These are phyloP conservation scores for Asterionellopsis glacialis DNA, from an alignment of 108 stramenopile species.

Conservation along the genomic window DNA sequence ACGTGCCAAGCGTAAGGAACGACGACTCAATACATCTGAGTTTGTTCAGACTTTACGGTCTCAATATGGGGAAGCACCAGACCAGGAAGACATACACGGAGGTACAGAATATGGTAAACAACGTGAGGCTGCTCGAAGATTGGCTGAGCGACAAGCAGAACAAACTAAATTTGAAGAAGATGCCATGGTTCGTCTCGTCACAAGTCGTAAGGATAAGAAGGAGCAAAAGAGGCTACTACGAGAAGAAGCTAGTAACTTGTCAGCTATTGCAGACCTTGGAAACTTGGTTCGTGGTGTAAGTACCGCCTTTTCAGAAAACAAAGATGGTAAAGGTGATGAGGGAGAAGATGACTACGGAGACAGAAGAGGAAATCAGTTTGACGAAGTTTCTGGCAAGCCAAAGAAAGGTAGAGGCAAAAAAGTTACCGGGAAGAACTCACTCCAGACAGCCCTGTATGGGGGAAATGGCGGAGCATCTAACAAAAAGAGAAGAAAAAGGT, in stretches of 20 bases:
- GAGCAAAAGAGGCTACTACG: slow-evolving; percentile 65
- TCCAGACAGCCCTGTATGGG: slow-evolving; percentile 67
- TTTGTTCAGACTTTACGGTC: slow-evolving; percentile 65
- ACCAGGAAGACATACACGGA: slow-evolving; percentile 84
- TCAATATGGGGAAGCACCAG: slow-evolving; percentile 76
- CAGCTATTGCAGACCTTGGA: slow-evolving; percentile 71
- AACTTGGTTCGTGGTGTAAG: slow-evolving; percentile 60
- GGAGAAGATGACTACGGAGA: slow-evolving; percentile 16
- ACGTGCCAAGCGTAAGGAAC: slow-evolving; percentile 53
- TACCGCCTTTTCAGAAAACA: slow-evolving; percentile 40
- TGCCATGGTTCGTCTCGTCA: slow-evolving; percentile 70
- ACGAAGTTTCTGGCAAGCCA: slow-evolving; percentile 5
- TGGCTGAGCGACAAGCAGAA: slow-evolving; percentile 62
- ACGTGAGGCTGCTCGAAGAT: slow-evolving; percentile 49
- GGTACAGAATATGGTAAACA: slow-evolving; percentile 71
- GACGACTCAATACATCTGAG: slow-evolving; percentile 65
- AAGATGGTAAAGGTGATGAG: slow-evolving; percentile 10
- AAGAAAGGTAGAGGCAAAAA: slow-evolving; percentile 19
- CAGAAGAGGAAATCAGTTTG: slow-evolving; percentile 43
- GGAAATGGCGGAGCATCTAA: slow-evolving; percentile 12
- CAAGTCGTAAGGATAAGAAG: slow-evolving; percentile 77
- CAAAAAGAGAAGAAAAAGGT: slow-evolving; percentile 20
- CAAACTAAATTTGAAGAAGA: slow-evolving; percentile 73
- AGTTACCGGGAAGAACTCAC: slow-evolving; percentile 39
- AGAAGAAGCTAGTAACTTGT: slow-evolving; percentile 73